These are phyloP conservation scores for Lactifluus hygrophoroides DNA, from an alignment of 768 basidiomycete species.

Conservation along the genomic window DNA sequence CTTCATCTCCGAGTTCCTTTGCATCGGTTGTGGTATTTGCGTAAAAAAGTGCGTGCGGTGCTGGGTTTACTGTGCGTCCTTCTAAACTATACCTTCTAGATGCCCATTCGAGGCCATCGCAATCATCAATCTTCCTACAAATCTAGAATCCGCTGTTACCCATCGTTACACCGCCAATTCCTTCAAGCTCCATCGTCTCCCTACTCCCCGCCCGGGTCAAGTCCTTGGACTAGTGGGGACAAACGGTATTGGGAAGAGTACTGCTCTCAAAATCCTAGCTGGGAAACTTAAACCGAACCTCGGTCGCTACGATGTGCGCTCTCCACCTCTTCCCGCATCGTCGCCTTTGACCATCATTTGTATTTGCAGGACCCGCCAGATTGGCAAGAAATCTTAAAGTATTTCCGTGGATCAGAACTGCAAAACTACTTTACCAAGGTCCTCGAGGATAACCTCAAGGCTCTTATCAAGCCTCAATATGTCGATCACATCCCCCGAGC, in stretches of 20 bases:
- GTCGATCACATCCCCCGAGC: slow-evolving; percentile 97
- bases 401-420: slow-evolving; percentile 96
- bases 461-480: slow-evolving; percentile 98
- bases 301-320: slow-evolving; percentile 83
- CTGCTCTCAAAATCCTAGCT: slow-evolving; percentile 91
- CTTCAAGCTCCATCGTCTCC: slow-evolving; percentile 97
- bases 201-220: slow-evolving; percentile 94
- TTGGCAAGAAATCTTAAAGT: slow-evolving; percentile 97
- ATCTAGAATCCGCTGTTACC: slow-evolving; percentile 91
- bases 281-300: slow-evolving; percentile 98
- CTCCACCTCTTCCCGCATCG: neutral
- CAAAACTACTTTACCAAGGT: slow-evolving; percentile 99
- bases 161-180: slow-evolving; percentile 98
- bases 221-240: slow-evolving; percentile 98
- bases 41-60: slow-evolving; percentile 80
- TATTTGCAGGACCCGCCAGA: slow-evolving; percentile 81
- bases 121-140: slow-evolving; percentile 98
- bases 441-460: slow-evolving; percentile 96
- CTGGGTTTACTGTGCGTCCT: neutral
- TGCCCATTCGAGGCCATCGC: slow-evolving; percentile 99
- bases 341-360: slow-evolving; percentile 3
- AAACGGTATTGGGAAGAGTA: slow-evolving; percentile 99
- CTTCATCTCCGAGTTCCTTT: slow-evolving; percentile 97
- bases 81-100: slow-evolving; percentile 34
- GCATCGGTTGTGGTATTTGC: slow-evolving; percentile 99